Evolutionary conservation across 1,284 basidiomycete species (phyloP), one percentile per base, ranked within the genome.

Genomic region (Apiotrichum domesticum): DNA sequence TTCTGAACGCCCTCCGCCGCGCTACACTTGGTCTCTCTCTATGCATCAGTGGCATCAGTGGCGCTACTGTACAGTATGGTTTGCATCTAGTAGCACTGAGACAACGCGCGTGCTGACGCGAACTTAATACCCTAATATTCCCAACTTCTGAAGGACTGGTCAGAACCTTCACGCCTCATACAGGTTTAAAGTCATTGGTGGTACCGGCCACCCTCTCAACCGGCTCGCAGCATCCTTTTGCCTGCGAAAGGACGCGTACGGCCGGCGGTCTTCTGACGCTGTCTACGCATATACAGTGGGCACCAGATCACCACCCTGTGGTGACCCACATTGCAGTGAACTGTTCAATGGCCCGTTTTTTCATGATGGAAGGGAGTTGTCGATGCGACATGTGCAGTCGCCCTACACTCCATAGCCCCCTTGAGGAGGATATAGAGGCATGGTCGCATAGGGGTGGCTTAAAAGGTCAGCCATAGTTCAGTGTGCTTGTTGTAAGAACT

Each of bases 91-190:
- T 41, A 32, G 21, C 39, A 50, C 47, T 40, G 6, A 41, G 39
- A 50, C 35, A 50, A 52, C 42, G 51, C 50, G 51, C 43, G 15
- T n/a, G 50, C 33, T 14, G 21, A 52, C 51, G 51, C 51, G 46
- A 47, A 47, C 46, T 35, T 47, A 47, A 47, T 47, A 47, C 46
- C 46, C 45, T 46, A 34, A 34, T 21, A 21, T 34, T 46, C 45
- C 45, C 45, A 46, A 46, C 45, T 11, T 10, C 8, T 14, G 21
- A 29, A 10, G 32, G 35, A 35, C 21, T 21, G n/a, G 14, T 15
- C 6, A 4, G n/a, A 47, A 47, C 34, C 41, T 42, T 42, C 41
- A 13, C n/a, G 9, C 41, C 33, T 15, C 46, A 47, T n/a, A 47
- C 14, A 15, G 47, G 47, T 21, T 15, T 10, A n/a, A 10, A n/a